phyloP scores from a whole-genome alignment of 768 basidiomycete species.

The Leccinum longicurvipes region DNA sequence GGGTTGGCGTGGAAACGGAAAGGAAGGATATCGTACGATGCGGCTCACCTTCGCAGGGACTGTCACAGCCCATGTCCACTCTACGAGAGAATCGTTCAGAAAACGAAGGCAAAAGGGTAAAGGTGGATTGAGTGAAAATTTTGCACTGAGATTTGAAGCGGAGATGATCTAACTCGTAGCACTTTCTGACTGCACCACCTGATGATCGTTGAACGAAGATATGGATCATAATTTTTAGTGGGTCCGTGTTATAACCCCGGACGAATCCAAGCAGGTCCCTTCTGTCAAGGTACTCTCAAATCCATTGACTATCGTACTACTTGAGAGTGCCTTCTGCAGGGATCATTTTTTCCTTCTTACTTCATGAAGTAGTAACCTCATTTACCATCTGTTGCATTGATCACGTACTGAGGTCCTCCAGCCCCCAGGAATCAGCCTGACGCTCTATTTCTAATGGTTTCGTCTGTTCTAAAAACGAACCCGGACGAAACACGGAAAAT shows the following conservation, averaged over 20 bases:
- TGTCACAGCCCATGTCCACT: no score
- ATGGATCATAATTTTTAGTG: no score
- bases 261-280: no score
- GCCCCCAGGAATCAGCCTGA: background rate
- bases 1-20: background rate
- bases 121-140: background rate
- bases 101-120: no score
- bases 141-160: no score
- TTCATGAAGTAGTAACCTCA: background rate
- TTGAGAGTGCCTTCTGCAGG: background rate
- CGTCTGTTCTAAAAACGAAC: background rate
- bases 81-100: background rate
- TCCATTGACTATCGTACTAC: no score
- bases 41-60: background rate
- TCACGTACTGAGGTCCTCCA: background rate
- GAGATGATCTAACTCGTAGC: no score
- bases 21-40: background rate
- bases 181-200: no score
- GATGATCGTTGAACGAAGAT: no score
- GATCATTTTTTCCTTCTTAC: background rate
- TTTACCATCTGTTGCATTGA: background rate
- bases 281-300: no score
- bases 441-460: background rate
- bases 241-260: no score
- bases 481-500: background rate